Conservation (phyloP, 371 early-diverging fungal genomes). For the Gilbertella persicaria region DNA sequence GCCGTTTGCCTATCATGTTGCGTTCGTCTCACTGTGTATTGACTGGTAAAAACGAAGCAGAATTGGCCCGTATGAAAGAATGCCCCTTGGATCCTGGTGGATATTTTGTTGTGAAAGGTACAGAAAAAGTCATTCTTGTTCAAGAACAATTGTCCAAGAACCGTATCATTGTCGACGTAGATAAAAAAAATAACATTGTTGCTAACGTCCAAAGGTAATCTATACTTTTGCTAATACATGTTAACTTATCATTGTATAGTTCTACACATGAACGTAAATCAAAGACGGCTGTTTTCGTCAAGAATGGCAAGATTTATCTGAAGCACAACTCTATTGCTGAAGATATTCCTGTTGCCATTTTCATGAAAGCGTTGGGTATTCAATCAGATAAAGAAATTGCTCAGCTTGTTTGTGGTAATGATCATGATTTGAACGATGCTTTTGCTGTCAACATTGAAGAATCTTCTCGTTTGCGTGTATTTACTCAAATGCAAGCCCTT, state of each 20-base stretch:
- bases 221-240: background rate
- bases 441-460: slow-evolving; percentile 95
- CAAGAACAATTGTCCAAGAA: slow-evolving; percentile 99
- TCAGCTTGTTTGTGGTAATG: slow-evolving; percentile 89
- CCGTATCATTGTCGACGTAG: slow-evolving; percentile 98
- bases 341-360: slow-evolving; percentile 92
- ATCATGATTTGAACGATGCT: slow-evolving; percentile 79
- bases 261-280: slow-evolving; percentile 98
- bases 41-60: slow-evolving; percentile 75
- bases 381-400: slow-evolving; percentile 96
- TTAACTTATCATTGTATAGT: slow-evolving; percentile 37
- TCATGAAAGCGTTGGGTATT: slow-evolving; percentile 94
- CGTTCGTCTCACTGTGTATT: slow-evolving; percentile 91
- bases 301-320: slow-evolving; percentile 84
- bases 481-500: slow-evolving; percentile 92
- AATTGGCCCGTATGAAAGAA: slow-evolving; percentile 87
- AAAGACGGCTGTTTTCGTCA: slow-evolving; percentile 90
- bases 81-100: slow-evolving; percentile 99
- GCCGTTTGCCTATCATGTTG: slow-evolving; percentile 99
- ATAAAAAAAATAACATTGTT: slow-evolving; percentile 81
- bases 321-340: slow-evolving; percentile 95
- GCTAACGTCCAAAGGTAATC: slow-evolving; percentile 51
- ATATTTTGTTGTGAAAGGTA: slow-evolving; percentile 99
- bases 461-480: slow-evolving; percentile 70
- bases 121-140: slow-evolving; percentile 99